These are phyloP conservation scores for Polygonum aviculare DNA, from an alignment of 148 eudicot genomes.

Conservation along the genomic window DNA sequence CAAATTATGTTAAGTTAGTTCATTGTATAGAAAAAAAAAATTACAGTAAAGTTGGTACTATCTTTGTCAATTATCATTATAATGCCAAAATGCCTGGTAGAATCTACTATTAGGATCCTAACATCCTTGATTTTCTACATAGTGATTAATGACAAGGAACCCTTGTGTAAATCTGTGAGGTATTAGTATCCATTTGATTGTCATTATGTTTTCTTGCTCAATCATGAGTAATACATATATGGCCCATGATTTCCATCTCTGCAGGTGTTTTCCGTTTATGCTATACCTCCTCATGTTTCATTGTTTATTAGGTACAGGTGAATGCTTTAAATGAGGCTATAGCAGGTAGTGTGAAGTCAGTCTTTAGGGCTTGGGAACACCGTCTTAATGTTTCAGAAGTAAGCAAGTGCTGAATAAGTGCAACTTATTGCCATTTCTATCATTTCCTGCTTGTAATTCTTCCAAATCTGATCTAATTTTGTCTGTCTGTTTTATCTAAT, in stretches of 20 bases:
- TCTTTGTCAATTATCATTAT: too few species aligned
- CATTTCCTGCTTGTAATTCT: too few species aligned
- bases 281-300: neutral
- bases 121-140: too few species aligned
- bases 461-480: too few species aligned
- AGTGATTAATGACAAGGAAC: neutral
- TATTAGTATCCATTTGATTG: neutral
- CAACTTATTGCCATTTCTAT: neutral
- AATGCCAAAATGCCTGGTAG: too few species aligned
- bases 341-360: slow-evolving; percentile 81
- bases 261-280: neutral
- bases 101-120: too few species aligned
- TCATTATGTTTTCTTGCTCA: too few species aligned
- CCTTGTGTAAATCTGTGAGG: neutral
- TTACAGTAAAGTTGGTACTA: neutral
- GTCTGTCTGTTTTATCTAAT: too few species aligned
- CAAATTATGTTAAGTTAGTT: neutral
- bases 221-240: too few species aligned
- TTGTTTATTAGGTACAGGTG: slow-evolving; percentile 34
- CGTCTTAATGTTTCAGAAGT: slow-evolving; percentile 75
- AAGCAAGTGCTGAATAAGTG: slow-evolving; percentile 7
- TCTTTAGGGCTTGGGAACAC: slow-evolving; percentile 88
- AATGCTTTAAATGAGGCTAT: slow-evolving; percentile 92
- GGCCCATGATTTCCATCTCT: too few species aligned
- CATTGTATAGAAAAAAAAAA: too few species aligned